Base-by-base conservation (phyloP, 305 asterid species). In the Solanum hybrid region DNA sequence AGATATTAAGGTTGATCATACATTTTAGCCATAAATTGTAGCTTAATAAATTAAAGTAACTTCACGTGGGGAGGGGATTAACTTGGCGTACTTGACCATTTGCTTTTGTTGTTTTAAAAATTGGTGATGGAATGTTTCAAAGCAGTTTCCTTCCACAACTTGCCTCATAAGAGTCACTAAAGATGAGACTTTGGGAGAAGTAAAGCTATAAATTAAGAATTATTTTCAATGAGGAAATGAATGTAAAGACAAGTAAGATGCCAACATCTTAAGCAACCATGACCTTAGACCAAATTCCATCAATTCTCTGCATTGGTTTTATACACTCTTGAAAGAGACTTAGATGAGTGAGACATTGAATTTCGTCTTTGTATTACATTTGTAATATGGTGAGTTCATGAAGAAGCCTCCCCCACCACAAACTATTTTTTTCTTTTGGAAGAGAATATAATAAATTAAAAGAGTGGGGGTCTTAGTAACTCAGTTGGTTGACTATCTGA, bases 251-350 rank as follows among this genome's bases (percentile, higher is more conserved):
- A 90, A 88, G 77, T 37, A 89, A 88, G 93, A 91, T 91, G 95
- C 95, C 90, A 92, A 93, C 89, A 87, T 75, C 88, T 79, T 88
- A 95, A 95, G 98, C 95, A 94, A 95, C 93, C 92, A 90, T 81
- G 95, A 95, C 96, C 34, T 92, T 86, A 90, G 94, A 94, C 98
- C 96, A 94, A 93, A 94, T 90, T 89, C 92, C 82, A 94, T 94
- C 97, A 80, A 94, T 89, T 92, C 92, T 88, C 76, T 88, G 79
- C 73, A 86, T 29, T 89, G 87, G 73, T 90, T 90, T 89, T 88
- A 38, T 88, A 78, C 42, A 78, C 40, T 51, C 7, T 1, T 40
- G 90, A 72, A 89, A 35, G 56, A 8, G 79, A 86, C 78, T 64
- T 71, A 10, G 31, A 84, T 89, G 93, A 92, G 88, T 78, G 84